Percentiles rank a stretch among this genome's conserved stretches.
Conservation (phyloP, 805 yeast species). For the Kodamaea kaohsiungensis region DNA sequence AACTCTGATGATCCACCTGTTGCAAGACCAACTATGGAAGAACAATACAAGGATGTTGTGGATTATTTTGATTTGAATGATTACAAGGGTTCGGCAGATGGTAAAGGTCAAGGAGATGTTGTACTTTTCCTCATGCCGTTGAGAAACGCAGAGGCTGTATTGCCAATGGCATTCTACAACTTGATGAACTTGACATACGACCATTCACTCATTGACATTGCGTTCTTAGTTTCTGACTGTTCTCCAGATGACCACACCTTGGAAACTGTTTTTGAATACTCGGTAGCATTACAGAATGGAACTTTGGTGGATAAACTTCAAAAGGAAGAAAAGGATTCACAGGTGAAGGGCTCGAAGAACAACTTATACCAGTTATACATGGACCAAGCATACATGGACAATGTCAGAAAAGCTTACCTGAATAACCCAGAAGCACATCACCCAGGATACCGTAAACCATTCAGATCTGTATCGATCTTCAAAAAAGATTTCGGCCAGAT, state of each 20-base stretch:
- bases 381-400: constrained; percentile 61
- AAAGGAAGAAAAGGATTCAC: constrained; percentile 33
- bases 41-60: constrained; percentile 47
- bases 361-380: constrained; percentile 70
- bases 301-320: constrained; percentile 53
- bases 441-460: constrained; percentile 61
- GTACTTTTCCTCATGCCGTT: constrained; percentile 73
- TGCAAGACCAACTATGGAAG: constrained; percentile 20
- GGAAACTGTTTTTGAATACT: constrained; percentile 62
- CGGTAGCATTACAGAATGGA: constrained; percentile 71
- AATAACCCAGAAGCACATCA: constrained; percentile 58
- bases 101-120: constrained; percentile 55
- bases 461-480: constrained; percentile 76
- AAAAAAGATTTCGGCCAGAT: constrained; percentile 82
- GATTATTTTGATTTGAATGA: constrained; percentile 63
- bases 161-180: constrained; percentile 82
- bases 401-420: constrained; percentile 57
- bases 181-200: constrained; percentile 85
- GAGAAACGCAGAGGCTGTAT: constrained; percentile 73
- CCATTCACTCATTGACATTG: constrained; percentile 75
- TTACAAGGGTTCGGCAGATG: constrained; percentile 54
- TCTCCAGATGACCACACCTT: constrained; percentile 66
- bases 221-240: constrained; percentile 80
- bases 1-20: background rate
- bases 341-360: constrained; percentile 49